Evolutionary conservation across 805 yeast species (phyloP).

Genomic region (Grigorovia humatica): DNA sequence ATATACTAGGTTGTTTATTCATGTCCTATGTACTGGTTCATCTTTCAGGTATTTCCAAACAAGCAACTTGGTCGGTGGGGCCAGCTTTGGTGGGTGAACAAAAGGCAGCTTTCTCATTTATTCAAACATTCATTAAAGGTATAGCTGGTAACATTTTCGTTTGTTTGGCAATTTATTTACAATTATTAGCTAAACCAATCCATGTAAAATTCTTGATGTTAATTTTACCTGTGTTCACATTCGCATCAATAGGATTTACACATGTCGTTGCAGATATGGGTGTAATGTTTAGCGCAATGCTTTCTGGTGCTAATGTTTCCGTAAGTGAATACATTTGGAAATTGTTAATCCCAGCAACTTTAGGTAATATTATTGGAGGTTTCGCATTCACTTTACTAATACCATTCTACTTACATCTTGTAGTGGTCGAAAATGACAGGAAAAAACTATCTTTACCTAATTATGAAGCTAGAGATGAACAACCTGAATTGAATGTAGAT

Average conservation of each 20-base stretch:
- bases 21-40: conserved; percentile 56
- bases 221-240: conserved; percentile 60
- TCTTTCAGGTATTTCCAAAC: conserved; percentile 39
- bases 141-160: conserved; percentile 74
- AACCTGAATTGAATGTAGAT: conserved; percentile 66
- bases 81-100: conserved; percentile 37
- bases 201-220: conserved; percentile 64
- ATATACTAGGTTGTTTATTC: conserved; percentile 54
- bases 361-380: conserved; percentile 81
- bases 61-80: conserved; percentile 36
- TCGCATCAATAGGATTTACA: conserved; percentile 69
- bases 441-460: conserved; percentile 50
- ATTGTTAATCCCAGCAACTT: conserved; percentile 53
- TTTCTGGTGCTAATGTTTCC: conserved; percentile 53
- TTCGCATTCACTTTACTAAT: conserved; percentile 48
- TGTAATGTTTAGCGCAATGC: conserved; percentile 51
- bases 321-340: conserved; percentile 67
- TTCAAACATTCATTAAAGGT: conserved; percentile 56
- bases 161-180: conserved; percentile 63
- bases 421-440: conserved; percentile 64
- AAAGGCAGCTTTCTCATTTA: conserved; percentile 39
- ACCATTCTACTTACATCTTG: conserved; percentile 66
- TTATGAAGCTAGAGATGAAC: conserved; percentile 68
- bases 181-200: conserved; percentile 66
- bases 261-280: conserved; percentile 82